Base-by-base conservation (phyloP, 2,329 filamentous ascomycete genomes). In the Sporothrix sp. region DNA sequence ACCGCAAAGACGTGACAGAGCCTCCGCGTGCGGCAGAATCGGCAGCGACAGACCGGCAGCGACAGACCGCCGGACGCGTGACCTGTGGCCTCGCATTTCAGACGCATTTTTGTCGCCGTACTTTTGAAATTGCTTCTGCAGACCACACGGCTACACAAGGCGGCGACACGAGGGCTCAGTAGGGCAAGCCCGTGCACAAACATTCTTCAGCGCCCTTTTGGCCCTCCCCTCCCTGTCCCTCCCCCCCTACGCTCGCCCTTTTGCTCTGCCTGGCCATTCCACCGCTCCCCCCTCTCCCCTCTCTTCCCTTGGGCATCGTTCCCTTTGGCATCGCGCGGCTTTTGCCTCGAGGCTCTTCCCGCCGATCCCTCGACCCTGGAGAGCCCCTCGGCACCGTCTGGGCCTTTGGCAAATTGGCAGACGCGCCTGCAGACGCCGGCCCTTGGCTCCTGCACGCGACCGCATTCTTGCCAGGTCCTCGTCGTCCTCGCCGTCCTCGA, bases 381-480 rank as follows among this genome's bases (percentile, higher is more conserved):
- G n/a, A n/a, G n/a, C n/a, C n/a, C n/a, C n/a, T n/a, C n/a, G 21
- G 21, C 21, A 16, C 5, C 7, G 16, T 7, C 21, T 23, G 23
- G 35, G 21, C 10, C 37, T 30, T 38, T 37, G 39, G 48, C 39
- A 50, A 38, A 37, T 50, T 50, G 48, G 32, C 39, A 50, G 18
- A 51, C 48, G 48, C 48, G 48, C 48, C 27, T 51, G 40, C 23
- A 6, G 20, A 21, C 35, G 33, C 35, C 33, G 37, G 20, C 23
- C 48, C 30, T 44, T 44, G 2, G 25, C 25, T 39, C 35, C 40
- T 21, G 27, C 40, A 45, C 48, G 48, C 48, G 48, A 33, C 27
- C 25, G 27, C 48, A 51, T 51, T 51, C 48, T 45, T n/a, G n/a
- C n/a, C n/a, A n/a, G n/a, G n/a, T n/a, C n/a, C n/a, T 51, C 32